These are phyloP conservation scores for Ascobolus immersus DNA, from an alignment of 495 filamentous ascomycete genomes.

Conservation along the genomic window DNA sequence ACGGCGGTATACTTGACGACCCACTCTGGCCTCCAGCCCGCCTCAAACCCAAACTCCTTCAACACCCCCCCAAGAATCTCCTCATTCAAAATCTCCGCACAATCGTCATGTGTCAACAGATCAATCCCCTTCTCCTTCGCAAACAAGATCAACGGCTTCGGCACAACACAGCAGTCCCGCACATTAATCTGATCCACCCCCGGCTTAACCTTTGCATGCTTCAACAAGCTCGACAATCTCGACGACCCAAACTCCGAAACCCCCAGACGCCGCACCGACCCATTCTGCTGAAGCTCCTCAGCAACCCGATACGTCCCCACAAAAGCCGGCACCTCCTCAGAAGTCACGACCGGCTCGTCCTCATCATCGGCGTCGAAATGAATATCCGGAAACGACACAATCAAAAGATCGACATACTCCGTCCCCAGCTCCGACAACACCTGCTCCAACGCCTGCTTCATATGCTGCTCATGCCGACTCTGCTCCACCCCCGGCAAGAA, in stretches of 20 bases:
- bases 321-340: conserved; percentile 40
- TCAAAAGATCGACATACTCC: conserved; percentile 56
- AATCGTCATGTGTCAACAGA: conserved; percentile 81
- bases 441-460: conserved; percentile 25
- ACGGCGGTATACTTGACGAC: conserved; percentile 96
- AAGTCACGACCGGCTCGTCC: conserved; percentile 27
- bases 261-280: conserved; percentile 47
- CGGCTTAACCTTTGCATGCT: conserved; percentile 40
- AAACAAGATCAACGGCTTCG: conserved; percentile 59
- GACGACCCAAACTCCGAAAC: conserved; percentile 76
- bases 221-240: conserved; percentile 41
- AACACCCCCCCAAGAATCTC: conserved; percentile 67
- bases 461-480: conserved; percentile 14
- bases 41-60: conserved; percentile 17
- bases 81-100: conserved; percentile 62
- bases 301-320: conserved; percentile 42
- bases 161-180: conserved; percentile 87
- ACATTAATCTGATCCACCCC: conserved; percentile 91
- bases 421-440: conserved; percentile 49
- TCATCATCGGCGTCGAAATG: conserved; percentile 83
- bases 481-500: conserved; percentile 10
- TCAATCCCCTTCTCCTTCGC: conserved; percentile 70
- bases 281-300: conserved; percentile 45
- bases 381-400: conserved; percentile 79
- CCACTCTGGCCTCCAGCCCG: conserved; percentile 42